Evolutionary conservation across 306 rosid species (phyloP).

Genomic region (Cyamopsis tetragonoloba): DNA sequence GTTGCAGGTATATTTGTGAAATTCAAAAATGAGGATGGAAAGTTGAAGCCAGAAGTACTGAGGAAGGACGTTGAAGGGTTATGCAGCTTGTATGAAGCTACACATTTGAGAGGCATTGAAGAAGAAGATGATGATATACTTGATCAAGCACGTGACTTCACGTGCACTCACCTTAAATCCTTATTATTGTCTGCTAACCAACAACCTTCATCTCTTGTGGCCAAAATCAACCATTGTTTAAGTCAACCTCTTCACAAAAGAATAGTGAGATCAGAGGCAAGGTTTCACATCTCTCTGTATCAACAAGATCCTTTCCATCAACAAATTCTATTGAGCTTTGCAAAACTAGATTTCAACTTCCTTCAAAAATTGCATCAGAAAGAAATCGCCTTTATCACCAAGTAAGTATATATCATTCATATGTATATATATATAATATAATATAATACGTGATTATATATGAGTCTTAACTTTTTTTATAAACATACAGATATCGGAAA

Average conservation of each 20-base stretch:
- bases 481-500: slow-evolving; percentile 41
- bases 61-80: slow-evolving; percentile 16
- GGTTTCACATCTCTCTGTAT: not conserved
- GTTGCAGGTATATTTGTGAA: slow-evolving; percentile 38
- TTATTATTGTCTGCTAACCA: not conserved
- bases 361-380: slow-evolving; percentile 1
- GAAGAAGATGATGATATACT: slow-evolving; percentile 37
- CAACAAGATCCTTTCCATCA: not conserved
- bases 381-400: not conserved
- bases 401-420: no score
- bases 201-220: not conserved
- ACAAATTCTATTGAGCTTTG: slow-evolving; percentile 12
- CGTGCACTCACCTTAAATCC: not conserved
- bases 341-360: slow-evolving; percentile 26
- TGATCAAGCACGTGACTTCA: slow-evolving; percentile 32
- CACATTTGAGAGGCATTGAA: slow-evolving; percentile 25
- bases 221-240: not conserved
- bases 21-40: slow-evolving; percentile 26
- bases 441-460: no score
- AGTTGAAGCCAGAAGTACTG: slow-evolving; percentile 17
- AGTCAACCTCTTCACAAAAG: slow-evolving; percentile 4
- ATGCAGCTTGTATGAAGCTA: slow-evolving; percentile 46
- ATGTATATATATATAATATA: no score
- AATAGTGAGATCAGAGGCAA: not conserved
- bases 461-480: not conserved